Percentiles rank a stretch among this genome's conserved stretches.
phyloP scores from a whole-genome alignment of 2,329 filamentous ascomycete genomes.

The Sphaerulina vaccinii region DNA sequence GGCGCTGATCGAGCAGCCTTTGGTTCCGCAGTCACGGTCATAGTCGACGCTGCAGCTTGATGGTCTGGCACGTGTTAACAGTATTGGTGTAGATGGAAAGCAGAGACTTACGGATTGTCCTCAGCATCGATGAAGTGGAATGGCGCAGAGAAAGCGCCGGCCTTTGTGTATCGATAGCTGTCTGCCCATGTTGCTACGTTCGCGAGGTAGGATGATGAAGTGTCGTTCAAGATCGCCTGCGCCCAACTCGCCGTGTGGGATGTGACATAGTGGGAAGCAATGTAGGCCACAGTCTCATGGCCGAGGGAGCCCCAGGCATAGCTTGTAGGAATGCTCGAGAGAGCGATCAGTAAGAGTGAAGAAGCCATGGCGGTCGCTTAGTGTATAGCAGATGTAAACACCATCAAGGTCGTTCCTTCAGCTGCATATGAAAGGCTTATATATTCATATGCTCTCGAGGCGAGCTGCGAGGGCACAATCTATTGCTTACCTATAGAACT shows the following conservation, averaged over 20 bases:
- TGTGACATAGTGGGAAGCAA: constrained; percentile 52
- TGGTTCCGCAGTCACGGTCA: constrained; percentile 51
- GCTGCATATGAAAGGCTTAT: neutral
- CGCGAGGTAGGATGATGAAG: constrained; percentile 50
- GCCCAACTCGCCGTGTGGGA: constrained; percentile 47
- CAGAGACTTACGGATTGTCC: constrained; percentile 44
- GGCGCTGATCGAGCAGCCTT: constrained; percentile 55
- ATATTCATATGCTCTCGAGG: neutral
- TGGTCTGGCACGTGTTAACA: neutral
- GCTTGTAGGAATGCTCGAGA: neutral
- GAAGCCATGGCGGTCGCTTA: neutral
- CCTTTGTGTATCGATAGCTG: constrained; percentile 49
- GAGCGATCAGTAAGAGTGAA: neutral
- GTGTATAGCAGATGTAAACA: no score
- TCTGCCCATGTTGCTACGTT: constrained; percentile 57
- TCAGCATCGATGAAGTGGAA: constrained; percentile 55
- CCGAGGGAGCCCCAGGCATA: constrained; percentile 54
- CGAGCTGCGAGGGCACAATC: neutral
- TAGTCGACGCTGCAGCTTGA: constrained; percentile 48
- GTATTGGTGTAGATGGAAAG: neutral
- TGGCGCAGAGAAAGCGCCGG: constrained; percentile 48
- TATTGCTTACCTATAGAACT: neutral
- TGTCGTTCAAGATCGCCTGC: constrained; percentile 44
- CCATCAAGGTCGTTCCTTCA: neutral
- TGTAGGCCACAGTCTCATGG: constrained; percentile 55